Base-by-base conservation (phyloP, 371 early-diverging fungal species). In the Globomyces sp. region DNA sequence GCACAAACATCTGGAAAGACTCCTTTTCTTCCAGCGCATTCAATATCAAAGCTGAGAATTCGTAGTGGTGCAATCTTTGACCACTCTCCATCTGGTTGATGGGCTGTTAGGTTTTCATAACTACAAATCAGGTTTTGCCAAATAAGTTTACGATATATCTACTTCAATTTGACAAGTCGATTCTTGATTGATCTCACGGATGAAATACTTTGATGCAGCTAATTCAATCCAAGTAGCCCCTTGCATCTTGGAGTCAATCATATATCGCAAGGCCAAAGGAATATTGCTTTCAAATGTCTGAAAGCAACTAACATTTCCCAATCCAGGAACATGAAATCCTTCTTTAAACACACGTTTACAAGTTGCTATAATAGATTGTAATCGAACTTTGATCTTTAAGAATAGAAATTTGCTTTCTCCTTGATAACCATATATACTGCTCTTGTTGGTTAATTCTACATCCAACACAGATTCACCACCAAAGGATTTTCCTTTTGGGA, bases 41-140 rank as follows among this genome's bases (percentile, higher is more conserved):
- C 99, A 68, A 99, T 99, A 89, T 99, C 99, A 73, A 99, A 96
- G 72, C 95, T 94, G 50, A 99, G 74, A 57, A 99, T 90, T 64
- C 99, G 89, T 34, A 99, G 81, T 0, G 99, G 99, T 0, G 99
- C 99, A 51, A 99, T 83, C 58, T 89, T 87, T 2, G 91, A 90
- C 94, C 94, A 98, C 24, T 93, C 91, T 37, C 90, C 93, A 71
- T 91, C 92, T 1, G 96, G 90, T 8, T 87, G 83, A 70, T 99
- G 91, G 48, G 92, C 85, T 57, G 95, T 87, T 6, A 98, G 70
- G 65, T 92, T 80, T 5, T 86, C 80, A 69, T 80, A 87, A 24
- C 50, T 89, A 88, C 24, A 41, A 36, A 40, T 34, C 40, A 5
- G 13, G 58, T 78, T 60, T 79, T 90, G 24, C 24, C 24, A 24